Base-by-base conservation (phyloP, 169 alveolate species). In the Plasmodium adleri region DNA sequence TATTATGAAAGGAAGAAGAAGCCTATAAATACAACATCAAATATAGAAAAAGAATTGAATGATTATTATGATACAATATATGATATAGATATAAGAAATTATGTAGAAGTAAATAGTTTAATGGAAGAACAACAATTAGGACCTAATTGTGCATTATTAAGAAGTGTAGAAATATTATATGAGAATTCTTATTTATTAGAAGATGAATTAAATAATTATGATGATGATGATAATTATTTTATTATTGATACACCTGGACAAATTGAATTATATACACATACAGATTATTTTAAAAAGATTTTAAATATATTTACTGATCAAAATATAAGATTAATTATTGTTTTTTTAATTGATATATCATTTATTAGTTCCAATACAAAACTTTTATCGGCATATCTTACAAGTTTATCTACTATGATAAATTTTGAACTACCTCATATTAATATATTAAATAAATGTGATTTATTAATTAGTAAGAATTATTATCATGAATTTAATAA, bases 231-330 rank as follows among this genome's bases (percentile, higher is more conserved):
- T 91, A 96, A 96, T 62, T 98, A 97, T 80, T 95, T 97, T 50
- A 88, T 98, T 28, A 96, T 98, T 91, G 99, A 98, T 86, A 97
- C 99, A 50, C 99, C 99, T 1, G 99, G 99, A 47, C 98, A 98
- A 92, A 97, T 98, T 20, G 99, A 98, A 92, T 92, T 98, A 74
- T 98, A 97, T 92, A 95, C 99, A 22, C 99, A 98, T 93, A 94
- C 98, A 78, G 98, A 98, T 74, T 95, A 98, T 56, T 97, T 98
- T 97, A 94, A 96, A 67, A 95, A 96, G 58, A 93, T 98, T 59
- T 93, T 96, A 59, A 93, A 95, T 72, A 90, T 96, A 43, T 89
- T 98, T 3, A 88, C 94, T 62, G 92, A 96, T 49, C 92, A 96
- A 74, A 98, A 99, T 43, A 98, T 97, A 76, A 95, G 96, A 76